phyloP scores from a whole-genome alignment of 2,329 filamentous ascomycete genomes.

The Exophiala sp. region DNA sequence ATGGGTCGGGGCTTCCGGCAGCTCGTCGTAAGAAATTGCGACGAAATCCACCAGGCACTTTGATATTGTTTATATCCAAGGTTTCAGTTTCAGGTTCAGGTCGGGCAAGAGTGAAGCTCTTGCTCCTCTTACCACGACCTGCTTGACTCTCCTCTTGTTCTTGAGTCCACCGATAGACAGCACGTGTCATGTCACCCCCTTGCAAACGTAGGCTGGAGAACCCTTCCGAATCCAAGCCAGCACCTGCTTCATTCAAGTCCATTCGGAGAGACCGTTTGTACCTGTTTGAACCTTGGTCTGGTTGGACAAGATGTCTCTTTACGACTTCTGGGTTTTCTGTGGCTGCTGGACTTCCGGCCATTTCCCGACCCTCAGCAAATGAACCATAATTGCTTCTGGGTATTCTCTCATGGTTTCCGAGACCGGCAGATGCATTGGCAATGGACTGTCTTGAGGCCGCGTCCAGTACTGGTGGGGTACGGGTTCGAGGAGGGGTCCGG shows the following conservation, averaged over 20 bases:
- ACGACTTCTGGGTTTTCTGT: conserved; percentile 88
- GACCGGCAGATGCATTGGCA: conserved; percentile 56
- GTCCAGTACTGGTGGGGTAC: conserved; percentile 41
- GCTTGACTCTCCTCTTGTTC: conserved; percentile 68
- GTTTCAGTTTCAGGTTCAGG: conserved; percentile 76
- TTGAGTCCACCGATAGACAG: conserved; percentile 96
- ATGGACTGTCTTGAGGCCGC: conserved; percentile 10
- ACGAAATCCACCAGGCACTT: conserved; percentile 88
- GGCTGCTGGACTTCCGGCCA: conserved; percentile 53
- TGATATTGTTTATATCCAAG: conserved; percentile 84
- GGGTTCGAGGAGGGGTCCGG: conserved; percentile 41
- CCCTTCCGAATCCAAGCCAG: conserved; percentile 62
- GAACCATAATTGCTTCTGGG: conserved; percentile 78
- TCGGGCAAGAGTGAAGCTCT: conserved; percentile 77
- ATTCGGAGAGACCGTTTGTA: conserved; percentile 34
- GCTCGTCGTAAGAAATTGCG: conserved; percentile 80
- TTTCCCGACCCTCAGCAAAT: conserved; percentile 65
- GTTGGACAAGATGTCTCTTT: conserved; percentile 79
- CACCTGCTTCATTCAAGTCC: conserved; percentile 32
- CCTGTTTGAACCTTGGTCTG: conserved; percentile 45
- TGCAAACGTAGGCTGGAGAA: conserved; percentile 93
- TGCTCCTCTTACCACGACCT: conserved; percentile 65
- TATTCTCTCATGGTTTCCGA: conserved; percentile 45
- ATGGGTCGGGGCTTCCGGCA: conserved; percentile 60
- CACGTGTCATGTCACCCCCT: conserved; percentile 88